Evolutionary conservation across 2,329 filamentous ascomycete species (phyloP).

Genomic region (Colletotrichum cordylinicola): DNA sequence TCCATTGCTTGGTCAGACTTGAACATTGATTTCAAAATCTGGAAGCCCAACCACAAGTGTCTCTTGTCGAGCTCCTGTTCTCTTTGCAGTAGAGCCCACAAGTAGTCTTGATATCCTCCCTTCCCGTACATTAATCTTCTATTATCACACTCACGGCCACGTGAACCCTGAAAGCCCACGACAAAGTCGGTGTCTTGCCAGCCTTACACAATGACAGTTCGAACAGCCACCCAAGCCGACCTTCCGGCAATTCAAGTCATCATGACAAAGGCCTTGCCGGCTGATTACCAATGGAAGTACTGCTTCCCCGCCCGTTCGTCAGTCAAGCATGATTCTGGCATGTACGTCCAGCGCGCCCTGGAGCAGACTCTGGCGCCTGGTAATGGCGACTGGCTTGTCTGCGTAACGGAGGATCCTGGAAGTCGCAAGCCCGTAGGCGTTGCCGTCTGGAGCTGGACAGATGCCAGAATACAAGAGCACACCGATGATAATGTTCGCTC

Average conservation of each 20-base stretch:
- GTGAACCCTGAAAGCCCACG: background rate
- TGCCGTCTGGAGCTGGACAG: background rate
- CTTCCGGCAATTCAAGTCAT: background rate
- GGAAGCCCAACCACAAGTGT: background rate
- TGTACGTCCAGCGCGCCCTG: background rate
- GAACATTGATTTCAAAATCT: background rate
- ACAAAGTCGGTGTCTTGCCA: background rate
- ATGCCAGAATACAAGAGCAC: background rate
- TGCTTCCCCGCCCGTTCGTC: background rate
- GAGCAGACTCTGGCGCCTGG: background rate
- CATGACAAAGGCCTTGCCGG: background rate
- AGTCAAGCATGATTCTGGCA: background rate
- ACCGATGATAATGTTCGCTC: background rate
- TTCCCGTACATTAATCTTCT: background rate
- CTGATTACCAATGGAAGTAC: background rate
- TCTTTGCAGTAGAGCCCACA: background rate
- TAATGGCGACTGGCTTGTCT: background rate
- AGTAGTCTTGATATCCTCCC: background rate
- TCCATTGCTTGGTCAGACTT: background rate
- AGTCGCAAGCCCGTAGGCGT: background rate
- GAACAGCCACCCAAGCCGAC: background rate
- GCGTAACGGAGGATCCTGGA: background rate
- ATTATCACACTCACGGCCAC: background rate
- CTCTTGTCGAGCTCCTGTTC: background rate
- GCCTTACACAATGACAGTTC: background rate